phyloP scores from a whole-genome alignment of 352 stramenopile genomes.

The Pythium myriotylum region DNA sequence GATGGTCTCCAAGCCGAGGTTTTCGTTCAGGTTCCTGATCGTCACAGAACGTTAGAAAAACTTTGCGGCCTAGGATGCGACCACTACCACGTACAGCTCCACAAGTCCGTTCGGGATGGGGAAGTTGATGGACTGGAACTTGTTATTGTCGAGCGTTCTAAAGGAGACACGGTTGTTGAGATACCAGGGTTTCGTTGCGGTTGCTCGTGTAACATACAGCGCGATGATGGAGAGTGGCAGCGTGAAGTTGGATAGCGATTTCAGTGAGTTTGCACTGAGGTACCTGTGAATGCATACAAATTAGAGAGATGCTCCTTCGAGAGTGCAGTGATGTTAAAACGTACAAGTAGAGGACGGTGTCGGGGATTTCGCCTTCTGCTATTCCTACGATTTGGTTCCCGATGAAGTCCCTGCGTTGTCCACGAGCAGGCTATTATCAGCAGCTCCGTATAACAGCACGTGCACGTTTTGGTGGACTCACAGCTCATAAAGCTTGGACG shows the following conservation, averaged over 20 bases:
- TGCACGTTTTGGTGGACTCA: background rate
- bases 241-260: conserved; percentile 11
- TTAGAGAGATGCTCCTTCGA: background rate
- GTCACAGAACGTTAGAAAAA: background rate
- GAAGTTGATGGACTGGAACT: conserved; percentile 19
- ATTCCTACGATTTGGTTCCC: conserved; percentile 20
- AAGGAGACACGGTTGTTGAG: background rate
- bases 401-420: conserved; percentile 26
- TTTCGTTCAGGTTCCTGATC: conserved; percentile 9
- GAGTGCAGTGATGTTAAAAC: background rate
- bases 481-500: conserved; percentile 11
- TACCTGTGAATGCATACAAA: conserved; percentile 6
- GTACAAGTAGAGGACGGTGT: conserved; percentile 15
- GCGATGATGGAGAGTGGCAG: conserved; percentile 1
- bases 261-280: conserved; percentile 7
- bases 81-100: conserved; percentile 4
- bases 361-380: conserved; percentile 11
- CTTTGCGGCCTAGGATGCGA: background rate
- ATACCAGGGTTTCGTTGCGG: background rate
- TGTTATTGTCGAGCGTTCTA: background rate
- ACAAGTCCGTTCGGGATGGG: conserved; percentile 10
- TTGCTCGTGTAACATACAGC: conserved; percentile 2
- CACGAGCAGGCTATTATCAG: background rate
- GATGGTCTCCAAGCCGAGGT: conserved; percentile 5
- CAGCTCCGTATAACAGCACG: background rate